These are phyloP conservation scores for Asterophora parasitica DNA, from an alignment of 768 basidiomycete genomes.

Conservation along the genomic window DNA sequence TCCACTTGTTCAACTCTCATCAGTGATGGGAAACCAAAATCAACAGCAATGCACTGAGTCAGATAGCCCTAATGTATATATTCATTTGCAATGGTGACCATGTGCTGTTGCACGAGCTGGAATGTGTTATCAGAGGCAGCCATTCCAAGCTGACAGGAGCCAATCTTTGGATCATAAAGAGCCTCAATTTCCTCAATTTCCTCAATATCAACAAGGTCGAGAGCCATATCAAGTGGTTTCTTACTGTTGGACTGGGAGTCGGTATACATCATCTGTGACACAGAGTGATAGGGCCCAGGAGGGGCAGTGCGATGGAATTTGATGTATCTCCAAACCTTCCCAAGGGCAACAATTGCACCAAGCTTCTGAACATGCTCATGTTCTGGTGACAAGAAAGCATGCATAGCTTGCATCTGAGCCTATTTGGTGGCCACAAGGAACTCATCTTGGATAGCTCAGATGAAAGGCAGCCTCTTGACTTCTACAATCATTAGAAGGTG, in stretches of 20 bases:
- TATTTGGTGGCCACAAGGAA: background rate
- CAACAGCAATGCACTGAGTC: too few species aligned
- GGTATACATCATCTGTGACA: background rate
- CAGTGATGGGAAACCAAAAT: too few species aligned
- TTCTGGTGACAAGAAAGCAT: background rate
- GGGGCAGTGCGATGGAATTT: background rate
- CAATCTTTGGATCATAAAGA: too few species aligned
- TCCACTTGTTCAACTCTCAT: too few species aligned
- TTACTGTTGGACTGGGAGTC: background rate
- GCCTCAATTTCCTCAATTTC: too few species aligned
- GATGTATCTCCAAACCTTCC: background rate
- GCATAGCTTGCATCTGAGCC: background rate
- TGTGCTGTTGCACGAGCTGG: too few species aligned
- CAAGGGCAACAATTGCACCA: conserved; percentile 1
- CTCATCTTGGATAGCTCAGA: background rate
- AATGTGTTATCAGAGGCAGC: too few species aligned
- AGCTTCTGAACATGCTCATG: background rate
- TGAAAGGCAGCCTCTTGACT: background rate
- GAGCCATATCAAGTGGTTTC: too few species aligned
- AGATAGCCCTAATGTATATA: too few species aligned
- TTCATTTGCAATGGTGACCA: too few species aligned
- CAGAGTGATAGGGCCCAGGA: background rate
- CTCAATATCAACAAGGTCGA: too few species aligned
- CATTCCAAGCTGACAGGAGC: too few species aligned
- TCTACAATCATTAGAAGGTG: background rate